A percentile compares a stretch with the other conserved stretches of the same genome.
Evolutionary conservation across 2,329 filamentous ascomycete genomes (phyloP).

Genomic region (Alternaria gansuensis): DNA sequence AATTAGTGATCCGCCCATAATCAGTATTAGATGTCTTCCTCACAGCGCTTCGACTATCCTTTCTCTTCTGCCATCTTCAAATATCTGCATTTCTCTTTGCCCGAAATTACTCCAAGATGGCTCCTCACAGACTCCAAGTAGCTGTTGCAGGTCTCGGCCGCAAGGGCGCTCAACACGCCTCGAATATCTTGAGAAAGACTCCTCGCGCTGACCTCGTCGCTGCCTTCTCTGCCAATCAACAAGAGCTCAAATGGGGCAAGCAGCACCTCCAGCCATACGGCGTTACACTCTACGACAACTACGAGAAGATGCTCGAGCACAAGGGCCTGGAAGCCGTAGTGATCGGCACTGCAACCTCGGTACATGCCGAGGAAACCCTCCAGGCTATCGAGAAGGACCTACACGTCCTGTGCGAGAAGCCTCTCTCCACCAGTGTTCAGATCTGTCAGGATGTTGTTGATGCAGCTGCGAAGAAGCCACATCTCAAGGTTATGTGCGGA

Average conservation of each 20-base stretch:
- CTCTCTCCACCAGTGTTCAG: slow-evolving; percentile 47
- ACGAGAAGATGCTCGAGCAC: slow-evolving; percentile 58
- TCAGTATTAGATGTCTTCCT: slow-evolving; percentile 6
- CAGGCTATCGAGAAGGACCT: slow-evolving; percentile 49
- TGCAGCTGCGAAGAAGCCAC: slow-evolving; percentile 47
- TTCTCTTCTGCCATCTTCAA: not conserved
- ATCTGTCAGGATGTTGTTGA: slow-evolving; percentile 47
- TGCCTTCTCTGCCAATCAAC: slow-evolving; percentile 58
- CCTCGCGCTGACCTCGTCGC: slow-evolving; percentile 61
- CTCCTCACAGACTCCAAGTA: slow-evolving; percentile 48
- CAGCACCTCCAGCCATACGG: slow-evolving; percentile 56
- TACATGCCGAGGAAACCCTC: slow-evolving; percentile 50
- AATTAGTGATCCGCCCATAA: slow-evolving; percentile 1
- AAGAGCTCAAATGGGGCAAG: slow-evolving; percentile 58
- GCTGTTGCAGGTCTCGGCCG: slow-evolving; percentile 62
- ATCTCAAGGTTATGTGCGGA: slow-evolving; percentile 57
- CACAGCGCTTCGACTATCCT: not conserved
- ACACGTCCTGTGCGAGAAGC: slow-evolving; percentile 54
- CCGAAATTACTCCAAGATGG: slow-evolving; percentile 20
- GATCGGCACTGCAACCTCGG: slow-evolving; percentile 47
- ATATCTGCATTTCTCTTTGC: not conserved
- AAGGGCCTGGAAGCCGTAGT: slow-evolving; percentile 57
- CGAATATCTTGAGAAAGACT: slow-evolving; percentile 58
- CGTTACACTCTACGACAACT: slow-evolving; percentile 58
- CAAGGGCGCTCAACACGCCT: slow-evolving; percentile 63